Conservation (phyloP, 768 basidiomycete species). For the Naganishia onofrii region DNA sequence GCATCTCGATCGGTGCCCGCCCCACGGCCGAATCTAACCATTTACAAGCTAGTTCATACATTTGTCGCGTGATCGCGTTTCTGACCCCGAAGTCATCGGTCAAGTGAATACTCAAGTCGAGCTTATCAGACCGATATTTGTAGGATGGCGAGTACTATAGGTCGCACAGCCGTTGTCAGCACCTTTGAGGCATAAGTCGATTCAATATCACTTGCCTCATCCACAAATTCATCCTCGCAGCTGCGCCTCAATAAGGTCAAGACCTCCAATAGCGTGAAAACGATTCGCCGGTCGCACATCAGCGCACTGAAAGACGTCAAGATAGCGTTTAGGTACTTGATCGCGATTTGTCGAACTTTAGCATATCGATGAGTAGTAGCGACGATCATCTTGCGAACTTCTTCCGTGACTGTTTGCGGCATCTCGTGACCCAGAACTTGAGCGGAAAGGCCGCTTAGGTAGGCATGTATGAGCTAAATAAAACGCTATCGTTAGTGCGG, state of each 20-base stretch:
- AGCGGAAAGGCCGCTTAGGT: conserved; percentile 66
- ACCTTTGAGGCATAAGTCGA: neutral
- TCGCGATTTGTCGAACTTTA: conserved; percentile 76
- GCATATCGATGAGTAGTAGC: conserved; percentile 76
- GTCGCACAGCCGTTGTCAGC: neutral
- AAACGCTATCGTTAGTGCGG: neutral
- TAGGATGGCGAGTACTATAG: conserved; percentile 80
- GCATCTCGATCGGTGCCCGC: conserved; percentile 85
- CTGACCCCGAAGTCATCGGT: conserved; percentile 81
- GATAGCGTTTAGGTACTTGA: conserved; percentile 76
- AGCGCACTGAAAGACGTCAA: conserved; percentile 90
- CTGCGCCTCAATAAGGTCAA: conserved; percentile 81
- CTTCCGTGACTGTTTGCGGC: conserved; percentile 64
- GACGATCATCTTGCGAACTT: conserved; percentile 72
- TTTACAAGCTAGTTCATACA: conserved; percentile 68
- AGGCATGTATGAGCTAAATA: conserved; percentile 71
- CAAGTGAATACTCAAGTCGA: conserved; percentile 70
- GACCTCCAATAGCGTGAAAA: conserved; percentile 85
- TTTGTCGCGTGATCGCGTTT: conserved; percentile 73
- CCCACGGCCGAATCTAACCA: conserved; percentile 88
- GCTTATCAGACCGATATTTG: conserved; percentile 75
- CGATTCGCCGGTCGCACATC: conserved; percentile 82
- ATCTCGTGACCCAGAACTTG: conserved; percentile 78
- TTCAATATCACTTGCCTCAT: conserved; percentile 65
- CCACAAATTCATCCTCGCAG: conserved; percentile 83